Evolutionary conservation across 805 yeast species (phyloP).

Genomic region (Pachysolen tannophilus): DNA sequence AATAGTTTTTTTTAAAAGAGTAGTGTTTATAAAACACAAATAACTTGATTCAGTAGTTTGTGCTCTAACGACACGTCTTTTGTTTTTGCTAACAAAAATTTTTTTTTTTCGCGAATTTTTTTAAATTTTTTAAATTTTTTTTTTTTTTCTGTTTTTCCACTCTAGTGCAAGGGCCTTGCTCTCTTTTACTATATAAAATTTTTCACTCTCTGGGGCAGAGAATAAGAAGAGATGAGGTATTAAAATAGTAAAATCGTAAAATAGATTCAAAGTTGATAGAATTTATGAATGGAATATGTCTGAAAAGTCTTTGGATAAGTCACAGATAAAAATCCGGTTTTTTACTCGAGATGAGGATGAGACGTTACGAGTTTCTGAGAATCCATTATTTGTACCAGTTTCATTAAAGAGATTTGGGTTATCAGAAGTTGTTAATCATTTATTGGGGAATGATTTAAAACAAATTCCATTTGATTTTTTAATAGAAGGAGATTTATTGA

Average conservation of each 20-base stretch:
- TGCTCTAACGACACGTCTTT: no score
- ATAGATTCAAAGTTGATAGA: background rate
- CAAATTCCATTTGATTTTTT: constrained; percentile 85
- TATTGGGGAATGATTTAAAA: constrained; percentile 38
- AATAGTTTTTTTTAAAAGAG: no score
- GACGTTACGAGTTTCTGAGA: constrained; percentile 61
- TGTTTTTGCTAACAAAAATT: no score
- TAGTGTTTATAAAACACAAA: no score
- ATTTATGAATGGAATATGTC: constrained; percentile 1
- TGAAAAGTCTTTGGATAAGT: constrained; percentile 25
- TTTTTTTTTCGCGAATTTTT: no score
- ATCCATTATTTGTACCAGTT: constrained; percentile 84
- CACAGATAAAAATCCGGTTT: constrained; percentile 76
- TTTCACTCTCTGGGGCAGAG: no score
- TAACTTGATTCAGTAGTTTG: no score
- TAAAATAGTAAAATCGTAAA: background rate
- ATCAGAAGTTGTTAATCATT: constrained; percentile 91
- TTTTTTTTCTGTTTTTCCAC: no score
- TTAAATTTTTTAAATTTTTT: no score
- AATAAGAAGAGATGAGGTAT: no score
- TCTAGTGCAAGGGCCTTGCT: no score
- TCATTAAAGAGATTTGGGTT: constrained; percentile 83
- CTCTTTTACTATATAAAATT: no score
- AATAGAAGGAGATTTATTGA: constrained; percentile 74
- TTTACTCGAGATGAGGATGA: constrained; percentile 82